A percentile compares a stretch with the other conserved stretches of the same genome.
phyloP scores from a whole-genome alignment of 2,329 filamentous ascomycete species.

The Fusarium tricinctum region DNA sequence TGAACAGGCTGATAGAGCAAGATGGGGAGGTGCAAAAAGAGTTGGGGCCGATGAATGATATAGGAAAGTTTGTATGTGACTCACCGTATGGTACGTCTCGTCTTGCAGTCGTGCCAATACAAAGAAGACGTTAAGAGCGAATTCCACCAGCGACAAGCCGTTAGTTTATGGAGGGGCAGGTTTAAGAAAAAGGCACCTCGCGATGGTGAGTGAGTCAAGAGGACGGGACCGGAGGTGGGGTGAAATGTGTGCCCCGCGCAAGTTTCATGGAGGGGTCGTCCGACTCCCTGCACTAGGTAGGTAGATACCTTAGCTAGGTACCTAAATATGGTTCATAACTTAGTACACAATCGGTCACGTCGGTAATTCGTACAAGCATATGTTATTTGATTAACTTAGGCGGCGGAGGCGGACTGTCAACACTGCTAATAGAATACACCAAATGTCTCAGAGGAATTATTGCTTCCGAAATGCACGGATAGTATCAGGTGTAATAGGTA shows the following conservation, averaged over 20 bases:
- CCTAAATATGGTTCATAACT: too few relatives aligned
- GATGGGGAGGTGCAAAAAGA: neutral
- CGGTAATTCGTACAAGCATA: too few relatives aligned
- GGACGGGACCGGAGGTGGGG: conserved; percentile 39
- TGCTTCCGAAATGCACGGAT: too few relatives aligned
- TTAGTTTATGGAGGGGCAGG: conserved; percentile 48
- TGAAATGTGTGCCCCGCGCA: conserved; percentile 47
- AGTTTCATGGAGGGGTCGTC: conserved; percentile 5
- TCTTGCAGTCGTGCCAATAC: conserved; percentile 35
- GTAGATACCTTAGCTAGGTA: too few relatives aligned
- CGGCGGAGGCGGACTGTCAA: too few relatives aligned
- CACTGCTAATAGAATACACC: too few relatives aligned
- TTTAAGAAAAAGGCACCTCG: conserved; percentile 45
- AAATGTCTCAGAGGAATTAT: too few relatives aligned
- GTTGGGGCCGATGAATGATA: neutral
- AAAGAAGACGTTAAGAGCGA: conserved; percentile 23
- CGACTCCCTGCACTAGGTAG: neutral
- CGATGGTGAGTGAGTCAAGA: conserved; percentile 51
- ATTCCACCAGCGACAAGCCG: conserved; percentile 36
- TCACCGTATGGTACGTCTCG: conserved; percentile 34
- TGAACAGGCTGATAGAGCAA: neutral
- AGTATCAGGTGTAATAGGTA: too few relatives aligned
- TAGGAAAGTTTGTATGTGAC: conserved; percentile 5
- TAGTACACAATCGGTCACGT: too few relatives aligned
- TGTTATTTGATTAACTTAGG: too few relatives aligned